Percentiles rank a stretch among this genome's conserved stretches.
phyloP scores from a whole-genome alignment of 2,329 filamentous ascomycete genomes.

The Aspergillus aculeatus region DNA sequence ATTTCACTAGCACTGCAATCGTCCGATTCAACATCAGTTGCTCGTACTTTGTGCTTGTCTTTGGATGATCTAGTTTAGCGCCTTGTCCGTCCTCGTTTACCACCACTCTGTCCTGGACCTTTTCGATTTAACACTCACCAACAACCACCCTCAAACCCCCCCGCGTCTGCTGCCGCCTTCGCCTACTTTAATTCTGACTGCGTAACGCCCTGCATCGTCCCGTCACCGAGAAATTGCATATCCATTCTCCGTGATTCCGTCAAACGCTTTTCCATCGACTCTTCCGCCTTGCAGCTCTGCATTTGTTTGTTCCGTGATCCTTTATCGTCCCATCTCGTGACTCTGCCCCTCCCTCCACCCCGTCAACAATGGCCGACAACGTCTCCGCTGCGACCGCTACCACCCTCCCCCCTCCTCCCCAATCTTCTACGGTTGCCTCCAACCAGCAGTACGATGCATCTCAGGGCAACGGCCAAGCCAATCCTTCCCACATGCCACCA shows the following conservation, averaged over 20 bases:
- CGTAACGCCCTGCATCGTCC: slow-evolving; percentile 27
- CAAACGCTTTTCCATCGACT: slow-evolving; percentile 15
- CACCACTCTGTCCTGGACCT: slow-evolving; percentile 15
- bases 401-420: slow-evolving; percentile 68
- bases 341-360: slow-evolving; percentile 7
- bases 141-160: background rate
- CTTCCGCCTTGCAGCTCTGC: slow-evolving; percentile 24
- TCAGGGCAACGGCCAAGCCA: slow-evolving; percentile 67
- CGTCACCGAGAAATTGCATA: slow-evolving; percentile 22
- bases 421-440: slow-evolving; percentile 67
- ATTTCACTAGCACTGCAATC: slow-evolving; percentile 3
- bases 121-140: slow-evolving; percentile 11
- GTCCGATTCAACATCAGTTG: background rate
- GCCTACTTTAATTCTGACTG: slow-evolving; percentile 24
- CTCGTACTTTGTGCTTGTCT: slow-evolving; percentile 1
- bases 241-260: slow-evolving; percentile 13
- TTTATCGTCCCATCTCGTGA: slow-evolving; percentile 22
- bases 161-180: slow-evolving; percentile 28
- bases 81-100: slow-evolving; percentile 21
- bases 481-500: slow-evolving; percentile 78
- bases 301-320: slow-evolving; percentile 21
- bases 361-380: slow-evolving; percentile 72
- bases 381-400: slow-evolving; percentile 61
- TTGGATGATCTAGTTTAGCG: slow-evolving; percentile 12
- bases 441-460: slow-evolving; percentile 70